Base-by-base conservation (phyloP, 164 flowering plant genomes). In the Chimonanthus salicifolius region DNA sequence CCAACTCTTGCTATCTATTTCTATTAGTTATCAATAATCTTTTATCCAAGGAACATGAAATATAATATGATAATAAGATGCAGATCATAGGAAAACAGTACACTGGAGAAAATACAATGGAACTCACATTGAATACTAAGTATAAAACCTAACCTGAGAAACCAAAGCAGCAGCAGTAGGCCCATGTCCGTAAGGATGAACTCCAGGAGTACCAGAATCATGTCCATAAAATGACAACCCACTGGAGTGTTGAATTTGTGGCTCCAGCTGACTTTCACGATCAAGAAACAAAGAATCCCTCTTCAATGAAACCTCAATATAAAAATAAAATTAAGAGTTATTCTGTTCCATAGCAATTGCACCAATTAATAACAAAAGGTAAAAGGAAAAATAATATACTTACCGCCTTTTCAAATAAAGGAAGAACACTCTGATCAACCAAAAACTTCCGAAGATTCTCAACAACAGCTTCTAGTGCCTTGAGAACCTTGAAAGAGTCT, bases 391-490 rank as follows among this genome's bases (percentile, higher is more conserved):
- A 54, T 11, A 54, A 5, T 54, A 65, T 44, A 78, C 97, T 86
- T 84, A 92, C 97, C 45, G n/a, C 77, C 80, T 88, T 91, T 67
- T 95, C 97, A 80, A 95, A 93, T 63, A 95, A 74, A 70, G 98
- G 92, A 82, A 92, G 77, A 67, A 95, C 89, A 76, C 88, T 87
- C 16, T 86, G 97, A 80, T 95, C 99, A 47, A 91, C 97, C 85
- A 95, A 83, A 73, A 93, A 95, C 79, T 93, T 95, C 76, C 99
- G 84, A 10, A 93, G 81, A 76, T 90, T 96, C n/a, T 92, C 90
- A 11, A 89, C 80, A 45, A 90, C 88, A 63, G 90, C 88, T 80
- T 93, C 96, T 45, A 95, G 81, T 47, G 94, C 98, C 77, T 89
- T 88, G 43, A 82, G 83, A 80, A 95, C 98, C 83, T 92, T 91